These are phyloP conservation scores for Trichaptum fuscoviolaceum DNA, from an alignment of 768 basidiomycete species.

Conservation along the genomic window DNA sequence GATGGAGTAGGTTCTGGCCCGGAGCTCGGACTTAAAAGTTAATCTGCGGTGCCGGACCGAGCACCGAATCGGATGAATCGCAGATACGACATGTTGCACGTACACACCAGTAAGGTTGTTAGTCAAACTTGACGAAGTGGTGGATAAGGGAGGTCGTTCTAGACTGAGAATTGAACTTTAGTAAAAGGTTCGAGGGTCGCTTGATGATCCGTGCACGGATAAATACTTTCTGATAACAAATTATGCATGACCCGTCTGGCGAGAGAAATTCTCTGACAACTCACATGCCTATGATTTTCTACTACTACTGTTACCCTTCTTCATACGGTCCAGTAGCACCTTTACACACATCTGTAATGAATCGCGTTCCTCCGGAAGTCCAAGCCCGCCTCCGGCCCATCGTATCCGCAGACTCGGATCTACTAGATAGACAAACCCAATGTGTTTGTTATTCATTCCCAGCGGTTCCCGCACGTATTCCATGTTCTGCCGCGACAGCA, in stretches of 20 bases:
- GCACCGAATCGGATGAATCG: neutral
- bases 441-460: slow-evolving; percentile 83
- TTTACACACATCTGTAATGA: slow-evolving; percentile 64
- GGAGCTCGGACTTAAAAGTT: neutral
- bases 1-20: neutral
- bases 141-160: neutral
- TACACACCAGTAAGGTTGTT: neutral
- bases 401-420: slow-evolving; percentile 81
- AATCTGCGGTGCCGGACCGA: neutral
- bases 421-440: slow-evolving; percentile 90
- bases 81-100: neutral
- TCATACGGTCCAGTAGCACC: slow-evolving; percentile 59
- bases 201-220: neutral
- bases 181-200: neutral
- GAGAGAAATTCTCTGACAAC: neutral
- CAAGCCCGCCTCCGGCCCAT: slow-evolving; percentile 91
- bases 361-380: slow-evolving; percentile 64
- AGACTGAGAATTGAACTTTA: neutral
- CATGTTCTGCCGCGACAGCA: slow-evolving; percentile 79
- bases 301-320: slow-evolving; percentile 19
- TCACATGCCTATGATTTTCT: slow-evolving; percentile 2
- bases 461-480: slow-evolving; percentile 81
- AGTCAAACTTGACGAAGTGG: neutral
- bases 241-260: neutral
- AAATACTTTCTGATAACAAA: neutral